Base-by-base conservation (phyloP, 179 eudicot genomes). In the Heliamphora pulchella region DNA sequence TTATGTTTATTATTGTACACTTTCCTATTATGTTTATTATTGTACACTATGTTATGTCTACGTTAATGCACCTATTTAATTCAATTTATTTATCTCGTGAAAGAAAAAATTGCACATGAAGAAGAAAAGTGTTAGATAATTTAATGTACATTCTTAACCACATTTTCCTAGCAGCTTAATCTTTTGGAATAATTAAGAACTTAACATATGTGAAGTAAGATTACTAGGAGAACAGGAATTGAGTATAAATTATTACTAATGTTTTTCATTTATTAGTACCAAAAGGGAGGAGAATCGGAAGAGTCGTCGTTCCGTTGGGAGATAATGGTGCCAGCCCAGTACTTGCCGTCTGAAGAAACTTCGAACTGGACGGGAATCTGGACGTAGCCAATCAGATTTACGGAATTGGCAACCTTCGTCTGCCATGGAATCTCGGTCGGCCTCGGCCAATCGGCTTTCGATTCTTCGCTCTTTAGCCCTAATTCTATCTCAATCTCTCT, bases 371-470 rank as follows among this genome's bases (percentile, higher is more conserved):
- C 83, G 0, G 98, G 92, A 5, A 73, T 75, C 68, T 69, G 79
- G 3, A 94, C 82, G 5, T 72, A 69, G 4, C 97, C 98, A 18
- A 92, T 86, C n/a, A 94, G 75, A 81, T 88, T 91, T 11, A 91
- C 88, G 44, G 82, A 82, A 82, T 92, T 94, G 14, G 88, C 91
- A 15, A 87, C 91, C 79, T 86, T 90, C 8, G 86, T 54, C 67
- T 94, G 94, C 79, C 83, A 92, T n/a, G 89, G 89, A 41, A 94
- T 92, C 78, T 83, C 82, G 14, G 81, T 82, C 0, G 92, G 92
- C 82, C 80, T 87, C 11, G 86, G 78, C 87, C 81, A 86, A 58
- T 74, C 61, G 4, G 64, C 15, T 5, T 13, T 63, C 2, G 61
- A 8, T 39, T 50, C 39, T 50, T 77, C 43, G 15, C 22, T 43